Base-by-base conservation (phyloP, 2,329 filamentous ascomycete species). In the Xylaria hypoxylon region DNA sequence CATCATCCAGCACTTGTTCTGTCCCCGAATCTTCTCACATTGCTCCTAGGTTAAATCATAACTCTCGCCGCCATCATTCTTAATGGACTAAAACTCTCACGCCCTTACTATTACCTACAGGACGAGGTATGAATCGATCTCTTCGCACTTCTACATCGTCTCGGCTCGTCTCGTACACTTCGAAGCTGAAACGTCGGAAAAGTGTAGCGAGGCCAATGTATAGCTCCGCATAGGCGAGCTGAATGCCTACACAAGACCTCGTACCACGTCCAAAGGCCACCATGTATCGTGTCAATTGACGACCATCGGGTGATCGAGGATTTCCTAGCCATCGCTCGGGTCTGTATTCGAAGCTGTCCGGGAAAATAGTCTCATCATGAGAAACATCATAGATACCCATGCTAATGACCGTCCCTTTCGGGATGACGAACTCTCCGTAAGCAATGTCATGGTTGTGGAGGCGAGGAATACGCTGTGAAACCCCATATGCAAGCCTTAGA, bases 191-290 rank as follows among this genome's bases (percentile, higher is more conserved):
- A n/a, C 47, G 55, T n/a, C 47, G 40, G 11, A 64, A 64, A 17
- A 64, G 1, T 5, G 38, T 35, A 1, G 62, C 62, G 1, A 64
- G 40, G 24, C 55, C 47, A 2, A 64, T 33, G 48, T 33, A 64
- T 2, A 64, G 33, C 31, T 59, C 62, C 13, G 56, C 56, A 10
- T 45, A 52, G 5, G 62, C 62, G 5, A 64, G 40, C 5, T 64
- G 35, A 38, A 64, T 26, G 3, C 62, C 62, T 3, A 53, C 2
- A 31, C 62, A 64, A n/a, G n/a, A 26, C 17, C 61, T 48, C 7
- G 53, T 38, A 19, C 61, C 61, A n/a, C 53, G 55, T 2, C 61
- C 55, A 26, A 64, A 64, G 5, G 45, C 1, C 13, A 64, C 61
- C 44, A 58, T 42, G 19, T 64, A 64, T 26, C 33, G 35, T 4